phyloP scores from a whole-genome alignment of 331 rosid genomes.

The Telfairia occidentalis region DNA sequence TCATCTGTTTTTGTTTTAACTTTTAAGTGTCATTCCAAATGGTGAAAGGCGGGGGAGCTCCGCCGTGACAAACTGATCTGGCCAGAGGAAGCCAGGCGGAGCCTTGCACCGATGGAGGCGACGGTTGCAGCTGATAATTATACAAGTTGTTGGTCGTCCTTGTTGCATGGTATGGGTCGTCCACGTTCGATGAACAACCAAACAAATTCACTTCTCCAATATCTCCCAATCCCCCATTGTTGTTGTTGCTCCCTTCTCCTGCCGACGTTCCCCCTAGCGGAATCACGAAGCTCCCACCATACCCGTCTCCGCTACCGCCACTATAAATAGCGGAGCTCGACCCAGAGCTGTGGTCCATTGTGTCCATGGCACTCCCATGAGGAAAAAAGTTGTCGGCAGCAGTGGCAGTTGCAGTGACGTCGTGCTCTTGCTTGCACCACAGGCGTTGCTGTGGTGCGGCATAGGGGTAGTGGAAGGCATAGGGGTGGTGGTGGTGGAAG shows the following conservation, averaged over 20 bases:
- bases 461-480: conserved; percentile 35
- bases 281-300: conserved; percentile 27
- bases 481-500: conserved; percentile 19
- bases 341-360: conserved; percentile 47
- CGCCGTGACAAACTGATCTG: conserved; percentile 30
- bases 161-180: conserved; percentile 17
- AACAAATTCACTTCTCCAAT: conserved; percentile 24
- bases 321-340: conserved; percentile 26
- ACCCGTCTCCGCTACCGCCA: conserved; percentile 10
- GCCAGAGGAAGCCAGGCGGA: conserved; percentile 59
- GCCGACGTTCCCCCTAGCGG: conserved; percentile 32
- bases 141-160: conserved; percentile 33
- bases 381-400: background rate
- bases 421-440: conserved; percentile 81
- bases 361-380: conserved; percentile 27
- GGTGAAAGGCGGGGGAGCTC: conserved; percentile 39
- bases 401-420: conserved; percentile 5
- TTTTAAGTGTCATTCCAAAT: conserved; percentile 44
- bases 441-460: conserved; percentile 24
- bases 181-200: conserved; percentile 6
- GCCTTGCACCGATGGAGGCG: conserved; percentile 15
- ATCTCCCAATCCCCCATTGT: conserved; percentile 9
- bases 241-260: background rate
- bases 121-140: conserved; percentile 31
- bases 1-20: background rate